Base-by-base conservation (phyloP, 306 rosid genomes). In the Corylus avellana region DNA sequence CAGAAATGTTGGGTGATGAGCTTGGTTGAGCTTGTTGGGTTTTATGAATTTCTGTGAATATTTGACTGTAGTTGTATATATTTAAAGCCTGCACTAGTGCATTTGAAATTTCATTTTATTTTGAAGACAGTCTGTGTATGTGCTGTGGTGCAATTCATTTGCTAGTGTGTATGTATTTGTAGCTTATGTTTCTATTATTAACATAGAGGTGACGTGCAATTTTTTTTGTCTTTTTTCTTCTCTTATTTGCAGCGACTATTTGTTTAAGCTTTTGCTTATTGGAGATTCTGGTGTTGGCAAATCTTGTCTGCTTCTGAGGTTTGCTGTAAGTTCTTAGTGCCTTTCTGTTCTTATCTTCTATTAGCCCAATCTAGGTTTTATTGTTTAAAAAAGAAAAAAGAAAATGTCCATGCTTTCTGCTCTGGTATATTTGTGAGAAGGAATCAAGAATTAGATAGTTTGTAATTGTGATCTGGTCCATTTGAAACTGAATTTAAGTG, bases 201-300 rank as follows among this genome's bases (percentile, higher is more conserved):
- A 2, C 20, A 18, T 12, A 35, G 5, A 47, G 8, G 20, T 61
- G 74, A 37, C 17, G 22, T 12, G 35, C 7, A 6, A 11, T 67
- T 75, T 67, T 27, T 22, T 29, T 75, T 73, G 39, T 55, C 42
- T 48, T 47, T 82, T 58, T 7, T 77, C 44, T 80, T 67, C 55
- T 74, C 47, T 69, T 74, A 56, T 74, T 13, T 78, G 86, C 91
- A 95, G 98, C 57, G 98, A 95, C 84, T 95, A 95, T 79, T 87
- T 95, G 89, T 95, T 95, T 82, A 95, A 95, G 93, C 98, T 95
- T 80, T 83, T 95, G 86, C 90, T 95, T 71, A 95, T 95, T 64
- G 98, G 98, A 80, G 98, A 95, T 85, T 95, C 98, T 53, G 98
- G 98, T 79, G 98, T 95, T 32, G 98, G 98, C 69, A 95, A 95